Evolutionary conservation across 352 stramenopile genomes (phyloP), one percentile per base, ranked within the genome.

Genomic region (Phytophthora pluvialis): DNA sequence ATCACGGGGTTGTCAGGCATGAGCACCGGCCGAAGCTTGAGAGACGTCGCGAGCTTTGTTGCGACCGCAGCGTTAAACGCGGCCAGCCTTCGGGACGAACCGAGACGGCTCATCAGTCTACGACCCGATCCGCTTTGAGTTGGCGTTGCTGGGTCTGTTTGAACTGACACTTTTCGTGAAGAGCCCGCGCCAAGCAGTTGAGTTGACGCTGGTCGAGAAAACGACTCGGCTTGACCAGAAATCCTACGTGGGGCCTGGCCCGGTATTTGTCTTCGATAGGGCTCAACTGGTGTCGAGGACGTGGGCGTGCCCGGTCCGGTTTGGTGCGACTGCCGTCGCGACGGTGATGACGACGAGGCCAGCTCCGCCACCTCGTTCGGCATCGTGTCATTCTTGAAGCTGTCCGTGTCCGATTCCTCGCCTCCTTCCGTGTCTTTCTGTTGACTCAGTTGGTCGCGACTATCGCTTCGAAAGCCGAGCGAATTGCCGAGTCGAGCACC

Each of bases 351-450:
- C 21, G 39, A 53, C 1, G 47, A 55, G 13, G 39, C 10, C 12
- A 73, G 21, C 26, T 57, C 40, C 7, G 39, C 28, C 5, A 66
- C 28, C 32, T 61, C 53, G 16, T 58, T 60, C 10, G 53, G 36
- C 1, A 42, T 62, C 11, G 29, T 12, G 5, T 62, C 36, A 35
- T 54, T 62, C 2, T 70, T 48, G n/a, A 73, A 73, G 53, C 47
- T 73, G 60, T 73, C 66, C 4, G 46, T 51, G 31, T 70, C 66
- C 2, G 60, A 73, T 31, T 73, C 58, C 3, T 60, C 65, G 11
- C 61, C 54, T 2, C 3, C 58, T 3, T 73, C 53, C 8, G 29
- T 67, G 31, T 53, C 43, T 21, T 53, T 68, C 9, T 58, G 26
- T 3, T 66, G 53, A 42, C 48, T 70, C 0, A 70, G 35, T 28